A percentile compares a stretch with the other conserved stretches of the same genome.
Conservation (phyloP, 495 filamentous ascomycete species). For the Staphylotrichum longicolle region DNA sequence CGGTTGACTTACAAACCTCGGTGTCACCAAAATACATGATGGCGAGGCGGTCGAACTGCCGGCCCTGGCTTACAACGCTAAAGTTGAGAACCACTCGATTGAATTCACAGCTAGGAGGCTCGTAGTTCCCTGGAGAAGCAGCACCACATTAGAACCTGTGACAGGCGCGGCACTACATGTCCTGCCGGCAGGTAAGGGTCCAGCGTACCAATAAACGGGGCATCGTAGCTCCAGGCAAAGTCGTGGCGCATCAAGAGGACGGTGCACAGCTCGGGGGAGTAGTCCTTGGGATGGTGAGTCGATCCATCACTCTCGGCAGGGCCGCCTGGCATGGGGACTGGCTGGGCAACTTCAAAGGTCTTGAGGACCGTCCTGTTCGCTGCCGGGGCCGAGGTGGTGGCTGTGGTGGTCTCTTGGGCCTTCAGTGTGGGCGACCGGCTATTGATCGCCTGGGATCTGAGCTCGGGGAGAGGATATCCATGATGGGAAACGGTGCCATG, state of each 20-base stretch:
- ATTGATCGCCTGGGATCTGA: background rate
- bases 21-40: constrained; percentile 77
- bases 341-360: constrained; percentile 69
- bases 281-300: constrained; percentile 21
- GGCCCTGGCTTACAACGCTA: constrained; percentile 69
- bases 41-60: constrained; percentile 78
- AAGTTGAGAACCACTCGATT: constrained; percentile 80
- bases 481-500: background rate
- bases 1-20: constrained; percentile 59
- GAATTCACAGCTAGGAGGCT: constrained; percentile 68
- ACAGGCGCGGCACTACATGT: background rate
- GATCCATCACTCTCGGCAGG: constrained; percentile 39
- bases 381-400: constrained; percentile 22
- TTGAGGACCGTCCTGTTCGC: constrained; percentile 44
- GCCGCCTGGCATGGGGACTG: constrained; percentile 52
- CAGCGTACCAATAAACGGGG: constrained; percentile 71
- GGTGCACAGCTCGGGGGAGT: constrained; percentile 45
- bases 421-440: constrained; percentile 6
- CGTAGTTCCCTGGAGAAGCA: constrained; percentile 55
- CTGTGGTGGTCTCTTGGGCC: constrained; percentile 2
- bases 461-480: background rate
- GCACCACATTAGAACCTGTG: background rate
- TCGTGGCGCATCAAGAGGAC: constrained; percentile 65
- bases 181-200: background rate
- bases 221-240: constrained; percentile 75